Conservation (phyloP, 2,329 filamentous ascomycete species). For the Aureobasidium zeae region DNA sequence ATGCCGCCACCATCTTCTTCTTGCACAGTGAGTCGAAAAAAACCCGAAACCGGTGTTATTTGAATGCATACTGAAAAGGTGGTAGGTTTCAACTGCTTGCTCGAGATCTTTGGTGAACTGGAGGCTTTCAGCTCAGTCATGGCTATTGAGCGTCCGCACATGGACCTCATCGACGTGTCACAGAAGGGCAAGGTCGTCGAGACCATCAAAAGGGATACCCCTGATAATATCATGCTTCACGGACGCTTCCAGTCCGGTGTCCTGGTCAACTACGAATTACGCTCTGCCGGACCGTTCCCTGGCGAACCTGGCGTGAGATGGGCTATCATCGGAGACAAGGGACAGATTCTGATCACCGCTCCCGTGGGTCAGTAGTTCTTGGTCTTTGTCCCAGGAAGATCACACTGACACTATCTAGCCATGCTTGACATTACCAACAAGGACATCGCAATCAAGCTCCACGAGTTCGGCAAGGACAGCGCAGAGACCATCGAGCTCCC, state of each 20-base stretch:
- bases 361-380: too few relatives aligned
- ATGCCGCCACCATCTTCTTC: constrained; percentile 32
- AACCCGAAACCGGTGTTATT: too few relatives aligned
- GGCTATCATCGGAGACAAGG: constrained; percentile 42
- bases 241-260: constrained; percentile 35
- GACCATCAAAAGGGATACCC: constrained; percentile 26
- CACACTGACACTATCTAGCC: too few relatives aligned
- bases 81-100: constrained; percentile 5
- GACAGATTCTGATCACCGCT: constrained; percentile 21
- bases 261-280: constrained; percentile 37
- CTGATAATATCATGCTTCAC: constrained; percentile 37
- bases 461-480: not conserved
- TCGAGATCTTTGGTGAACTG: constrained; percentile 21
- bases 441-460: constrained; percentile 5
- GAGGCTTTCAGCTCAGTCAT: constrained; percentile 33
- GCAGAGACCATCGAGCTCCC: constrained; percentile 5
- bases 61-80: not conserved
- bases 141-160: constrained; percentile 37
- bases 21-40: constrained; percentile 3
- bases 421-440: constrained; percentile 12
- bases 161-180: constrained; percentile 26
- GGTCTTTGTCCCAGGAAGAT: too few relatives aligned
- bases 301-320: constrained; percentile 40
- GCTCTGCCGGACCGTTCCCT: constrained; percentile 43
- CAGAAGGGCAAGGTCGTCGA: constrained; percentile 10